These are phyloP conservation scores for Ogataea paradorogensis DNA, from an alignment of 805 yeast species.

Conservation along the genomic window DNA sequence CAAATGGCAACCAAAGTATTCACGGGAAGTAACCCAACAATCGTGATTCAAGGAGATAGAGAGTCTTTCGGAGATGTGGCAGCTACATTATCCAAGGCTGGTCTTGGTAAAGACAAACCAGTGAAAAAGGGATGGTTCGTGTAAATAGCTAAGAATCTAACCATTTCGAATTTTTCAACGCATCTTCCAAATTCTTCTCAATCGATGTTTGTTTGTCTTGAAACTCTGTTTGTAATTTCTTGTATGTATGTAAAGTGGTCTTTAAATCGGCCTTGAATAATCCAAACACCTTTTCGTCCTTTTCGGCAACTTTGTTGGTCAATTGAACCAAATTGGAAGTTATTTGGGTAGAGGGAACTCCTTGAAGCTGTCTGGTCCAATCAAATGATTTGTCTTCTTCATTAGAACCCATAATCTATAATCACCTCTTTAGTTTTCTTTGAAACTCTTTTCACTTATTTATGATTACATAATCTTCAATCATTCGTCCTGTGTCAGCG, in stretches of 20 bases:
- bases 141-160: constrained; percentile 14
- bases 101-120: constrained; percentile 50
- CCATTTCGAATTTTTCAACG: constrained; percentile 16
- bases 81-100: constrained; percentile 61
- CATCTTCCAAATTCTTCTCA: constrained; percentile 4
- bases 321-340: constrained; percentile 6
- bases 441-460: no score
- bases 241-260: constrained; percentile 14
- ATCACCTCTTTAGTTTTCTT: no score
- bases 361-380: constrained; percentile 18
- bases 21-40: constrained; percentile 74
- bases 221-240: constrained; percentile 5
- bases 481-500: constrained; percentile 23
- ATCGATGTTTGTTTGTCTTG: constrained; percentile 2
- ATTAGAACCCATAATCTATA: not conserved
- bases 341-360: constrained; percentile 11
- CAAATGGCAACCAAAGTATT: constrained; percentile 73
- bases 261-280: constrained; percentile 18
- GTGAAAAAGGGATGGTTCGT: constrained; percentile 25
- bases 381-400: not conserved
- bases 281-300: constrained; percentile 17
- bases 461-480: no score
- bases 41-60: constrained; percentile 86
- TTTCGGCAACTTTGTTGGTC: constrained; percentile 13
- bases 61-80: constrained; percentile 83